phyloP scores from a whole-genome alignment of 2,329 filamentous ascomycete species.

The Fusarium avenaceum region DNA sequence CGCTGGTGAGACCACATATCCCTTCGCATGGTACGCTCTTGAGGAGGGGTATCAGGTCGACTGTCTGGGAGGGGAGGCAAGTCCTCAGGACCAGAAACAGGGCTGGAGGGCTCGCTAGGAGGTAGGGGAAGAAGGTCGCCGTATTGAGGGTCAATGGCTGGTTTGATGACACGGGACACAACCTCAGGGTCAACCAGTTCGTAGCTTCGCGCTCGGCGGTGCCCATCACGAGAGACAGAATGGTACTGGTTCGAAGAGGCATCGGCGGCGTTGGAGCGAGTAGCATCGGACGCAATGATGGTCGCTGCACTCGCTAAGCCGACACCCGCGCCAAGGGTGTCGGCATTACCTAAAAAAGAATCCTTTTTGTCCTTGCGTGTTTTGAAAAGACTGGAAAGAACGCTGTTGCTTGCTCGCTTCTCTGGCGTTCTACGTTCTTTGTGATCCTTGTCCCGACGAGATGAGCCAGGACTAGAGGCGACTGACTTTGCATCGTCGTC shows the following conservation, averaged over 20 bases:
- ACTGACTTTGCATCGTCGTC: slow-evolving; percentile 64
- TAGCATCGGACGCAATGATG: slow-evolving; percentile 56
- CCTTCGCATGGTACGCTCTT: slow-evolving; percentile 59
- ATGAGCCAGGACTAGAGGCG: slow-evolving; percentile 54
- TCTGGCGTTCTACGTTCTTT: slow-evolving; percentile 51
- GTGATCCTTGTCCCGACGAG: slow-evolving; percentile 52
- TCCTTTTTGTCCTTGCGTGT: slow-evolving; percentile 60
- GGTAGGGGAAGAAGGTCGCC: slow-evolving; percentile 75
- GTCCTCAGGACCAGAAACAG: slow-evolving; percentile 54
- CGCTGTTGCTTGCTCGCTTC: slow-evolving; percentile 58
- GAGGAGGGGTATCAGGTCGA: slow-evolving; percentile 68
- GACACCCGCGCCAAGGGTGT: slow-evolving; percentile 77
- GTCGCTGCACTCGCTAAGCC: slow-evolving; percentile 68
- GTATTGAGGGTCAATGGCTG: slow-evolving; percentile 75
- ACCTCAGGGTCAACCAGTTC: slow-evolving; percentile 70
- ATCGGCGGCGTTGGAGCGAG: slow-evolving; percentile 63
- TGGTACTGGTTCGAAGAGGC: slow-evolving; percentile 57
- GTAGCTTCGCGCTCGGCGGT: slow-evolving; percentile 45
- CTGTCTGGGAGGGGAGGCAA: slow-evolving; percentile 72
- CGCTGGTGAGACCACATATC: slow-evolving; percentile 61
- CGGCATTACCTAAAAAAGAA: slow-evolving; percentile 81
- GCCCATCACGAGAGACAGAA: slow-evolving; percentile 44
- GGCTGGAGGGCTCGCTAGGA: slow-evolving; percentile 69
- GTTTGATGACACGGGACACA: slow-evolving; percentile 69
- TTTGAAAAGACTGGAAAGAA: slow-evolving; percentile 66